Evolutionary conservation across 2,329 filamentous ascomycete species (phyloP).

Genomic region (Chalara sp.): DNA sequence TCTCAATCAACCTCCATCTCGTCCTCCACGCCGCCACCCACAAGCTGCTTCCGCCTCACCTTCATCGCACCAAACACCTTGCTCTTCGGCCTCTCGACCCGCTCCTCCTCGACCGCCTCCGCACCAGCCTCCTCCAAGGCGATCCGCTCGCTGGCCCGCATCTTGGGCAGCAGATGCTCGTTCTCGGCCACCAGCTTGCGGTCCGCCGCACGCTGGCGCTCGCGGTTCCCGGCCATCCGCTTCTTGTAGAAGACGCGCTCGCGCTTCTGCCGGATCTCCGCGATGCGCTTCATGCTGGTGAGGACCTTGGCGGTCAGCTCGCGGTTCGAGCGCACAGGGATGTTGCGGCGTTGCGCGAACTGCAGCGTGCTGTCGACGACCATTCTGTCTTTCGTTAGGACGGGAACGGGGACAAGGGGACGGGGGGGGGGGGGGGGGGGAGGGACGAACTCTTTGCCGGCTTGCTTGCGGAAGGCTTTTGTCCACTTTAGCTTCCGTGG

Average conservation of each 20-base stretch:
- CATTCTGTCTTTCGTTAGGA: constrained; percentile 38
- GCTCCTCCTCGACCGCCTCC: constrained; percentile 37
- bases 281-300: constrained; percentile 84
- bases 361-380: constrained; percentile 90
- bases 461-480: constrained; percentile 80
- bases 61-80: constrained; percentile 33
- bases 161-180: constrained; percentile 79
- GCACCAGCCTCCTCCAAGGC: constrained; percentile 44
- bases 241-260: constrained; percentile 93
- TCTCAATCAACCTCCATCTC: constrained; percentile 40
- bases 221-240: constrained; percentile 86
- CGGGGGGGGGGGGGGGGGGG: too few species aligned
- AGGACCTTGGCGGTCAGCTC: constrained; percentile 82
- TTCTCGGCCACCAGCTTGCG: constrained; percentile 87
- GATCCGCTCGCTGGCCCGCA: constrained; percentile 57
- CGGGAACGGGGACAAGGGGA: too few species aligned
- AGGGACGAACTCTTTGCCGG: constrained; percentile 56
- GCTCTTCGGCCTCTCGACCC: constrained; percentile 36
- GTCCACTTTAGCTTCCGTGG: constrained; percentile 97
- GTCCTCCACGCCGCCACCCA: constrained; percentile 36
- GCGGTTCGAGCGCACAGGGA: constrained; percentile 92
- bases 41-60: constrained; percentile 33
- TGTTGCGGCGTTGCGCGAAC: constrained; percentile 88
- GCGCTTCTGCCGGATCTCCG: constrained; percentile 74
- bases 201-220: constrained; percentile 70